phyloP scores from a whole-genome alignment of 2,329 filamentous ascomycete genomes.

The Ceratocystis cacaofunesta region DNA sequence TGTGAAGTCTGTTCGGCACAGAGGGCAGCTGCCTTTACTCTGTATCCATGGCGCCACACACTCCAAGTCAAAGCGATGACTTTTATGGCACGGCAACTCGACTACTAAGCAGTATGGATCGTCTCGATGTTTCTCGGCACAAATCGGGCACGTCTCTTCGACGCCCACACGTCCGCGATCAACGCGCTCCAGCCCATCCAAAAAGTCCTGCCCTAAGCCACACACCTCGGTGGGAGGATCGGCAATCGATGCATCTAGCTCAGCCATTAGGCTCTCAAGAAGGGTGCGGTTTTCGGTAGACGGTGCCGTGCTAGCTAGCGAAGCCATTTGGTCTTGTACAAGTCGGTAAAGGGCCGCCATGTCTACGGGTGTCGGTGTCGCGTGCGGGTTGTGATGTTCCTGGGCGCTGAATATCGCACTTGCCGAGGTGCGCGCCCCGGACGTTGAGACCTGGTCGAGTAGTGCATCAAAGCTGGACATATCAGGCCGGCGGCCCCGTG shows the following conservation, averaged over 20 bases:
- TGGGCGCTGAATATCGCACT: constrained; percentile 19
- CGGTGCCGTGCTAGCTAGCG: constrained; percentile 35
- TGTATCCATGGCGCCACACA: constrained; percentile 51
- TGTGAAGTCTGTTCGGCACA: constrained; percentile 46
- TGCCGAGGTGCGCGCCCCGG: constrained; percentile 23
- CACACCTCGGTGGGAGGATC: constrained; percentile 36
- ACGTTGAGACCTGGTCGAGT: constrained; percentile 35
- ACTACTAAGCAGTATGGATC: constrained; percentile 49
- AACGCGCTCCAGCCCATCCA: constrained; percentile 46
- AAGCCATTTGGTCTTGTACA: constrained; percentile 43
- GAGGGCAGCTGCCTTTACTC: constrained; percentile 48
- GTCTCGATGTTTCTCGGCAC: constrained; percentile 45
- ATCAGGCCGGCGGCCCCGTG: constrained; percentile 37
- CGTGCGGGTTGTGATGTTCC: constrained; percentile 38
- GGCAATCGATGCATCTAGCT: constrained; percentile 36
- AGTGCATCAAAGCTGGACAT: constrained; percentile 49
- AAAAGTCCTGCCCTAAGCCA: constrained; percentile 44
- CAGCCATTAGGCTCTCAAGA: constrained; percentile 33
- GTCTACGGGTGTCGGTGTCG: constrained; percentile 45
- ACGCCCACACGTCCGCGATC: constrained; percentile 32
- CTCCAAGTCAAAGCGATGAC: constrained; percentile 50
- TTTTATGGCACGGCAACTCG: constrained; percentile 44
- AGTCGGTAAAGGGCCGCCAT: constrained; percentile 42
- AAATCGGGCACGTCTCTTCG: constrained; percentile 47
- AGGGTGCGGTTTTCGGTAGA: constrained; percentile 34